phyloP scores from a whole-genome alignment of 108 stramenopile genomes.

The Cyclotella cryptica region DNA sequence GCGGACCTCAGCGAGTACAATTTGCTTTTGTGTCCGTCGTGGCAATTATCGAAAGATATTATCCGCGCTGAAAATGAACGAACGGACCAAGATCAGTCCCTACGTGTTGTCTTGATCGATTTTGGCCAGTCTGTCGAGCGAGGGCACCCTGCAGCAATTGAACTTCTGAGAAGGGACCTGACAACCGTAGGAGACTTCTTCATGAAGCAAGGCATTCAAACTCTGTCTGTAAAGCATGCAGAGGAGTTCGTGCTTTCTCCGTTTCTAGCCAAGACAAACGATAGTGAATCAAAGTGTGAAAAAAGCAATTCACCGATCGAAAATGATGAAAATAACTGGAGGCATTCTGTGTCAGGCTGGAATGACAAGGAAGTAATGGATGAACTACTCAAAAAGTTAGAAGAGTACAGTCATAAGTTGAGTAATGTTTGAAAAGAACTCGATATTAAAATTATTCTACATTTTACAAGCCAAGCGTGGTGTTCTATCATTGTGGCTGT shows the following conservation, averaged over 20 bases:
- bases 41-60: conserved; percentile 40
- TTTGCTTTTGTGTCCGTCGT: conserved; percentile 68
- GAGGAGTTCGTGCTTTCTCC: conserved; percentile 52
- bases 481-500: too few species aligned
- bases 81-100: conserved; percentile 40
- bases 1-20: conserved; percentile 88
- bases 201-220: conserved; percentile 57
- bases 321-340: conserved; percentile 21
- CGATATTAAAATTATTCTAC: too few species aligned
- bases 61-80: conserved; percentile 6
- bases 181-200: conserved; percentile 68
- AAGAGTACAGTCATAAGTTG: background rate
- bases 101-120: conserved; percentile 82
- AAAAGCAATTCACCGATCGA: background rate
- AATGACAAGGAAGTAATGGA: conserved; percentile 39
- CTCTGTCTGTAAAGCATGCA: conserved; percentile 31
- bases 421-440: too few species aligned
- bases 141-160: conserved; percentile 61
- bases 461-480: too few species aligned
- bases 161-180: conserved; percentile 66
- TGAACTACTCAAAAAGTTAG: conserved; percentile 18
- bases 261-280: background rate
- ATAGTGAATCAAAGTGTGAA: background rate
- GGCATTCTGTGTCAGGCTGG: conserved; percentile 30
- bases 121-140: conserved; percentile 84